Base-by-base conservation (phyloP, 805 yeast species). In the Wickerhamiella spandovensis region DNA sequence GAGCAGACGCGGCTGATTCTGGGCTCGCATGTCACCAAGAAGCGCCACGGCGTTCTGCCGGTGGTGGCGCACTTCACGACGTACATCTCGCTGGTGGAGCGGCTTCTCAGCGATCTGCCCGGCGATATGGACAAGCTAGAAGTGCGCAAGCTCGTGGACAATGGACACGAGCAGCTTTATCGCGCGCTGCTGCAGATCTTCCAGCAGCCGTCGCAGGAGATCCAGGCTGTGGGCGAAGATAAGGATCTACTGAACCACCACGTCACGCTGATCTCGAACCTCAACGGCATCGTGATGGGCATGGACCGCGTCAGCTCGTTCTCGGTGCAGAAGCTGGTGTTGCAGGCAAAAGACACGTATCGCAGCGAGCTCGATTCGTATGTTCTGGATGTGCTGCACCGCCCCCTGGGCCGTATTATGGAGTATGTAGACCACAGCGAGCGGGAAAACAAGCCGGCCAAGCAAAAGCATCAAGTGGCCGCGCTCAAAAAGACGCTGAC, bases 401-500 rank as follows among this genome's bases (percentile, higher is more conserved):
- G 79, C 44, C 71, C 78, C 22, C 71, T 87, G 58, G 90, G 92
- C 0, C 82, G 82, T 58, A 58, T 88, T 47, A 67, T 77, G 15
- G 78, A 76, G 24, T 82, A 84, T 61, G 75, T 87, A 1, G 72
- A 73, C 41, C 84, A 81, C 35, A 76, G 80, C 42, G 82, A 81
- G 51, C 62, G 79, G 12, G 62, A 70, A 2, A 71, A 65, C 23
- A 62, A 71, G 12, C 69, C 68, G 2, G 51, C 49, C 1, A 59
- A 54, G 13, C 71, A 79, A 1, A 62, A 74, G 75, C 56, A 55
- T 43, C 23, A 43, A 30, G 48, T 46, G 13, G 32, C 54, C 32
- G 74, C 77, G 23, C 67, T 86, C 51, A 75, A 74, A 53, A 74
- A 79, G 37, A 68, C 84, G n/a, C 62, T 82, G 21, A 61, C 71